A percentile compares a stretch with the other conserved stretches of the same genome.
Evolutionary conservation across 805 yeast genomes (phyloP).

Genomic region (Saccharomycopsis sp.): DNA sequence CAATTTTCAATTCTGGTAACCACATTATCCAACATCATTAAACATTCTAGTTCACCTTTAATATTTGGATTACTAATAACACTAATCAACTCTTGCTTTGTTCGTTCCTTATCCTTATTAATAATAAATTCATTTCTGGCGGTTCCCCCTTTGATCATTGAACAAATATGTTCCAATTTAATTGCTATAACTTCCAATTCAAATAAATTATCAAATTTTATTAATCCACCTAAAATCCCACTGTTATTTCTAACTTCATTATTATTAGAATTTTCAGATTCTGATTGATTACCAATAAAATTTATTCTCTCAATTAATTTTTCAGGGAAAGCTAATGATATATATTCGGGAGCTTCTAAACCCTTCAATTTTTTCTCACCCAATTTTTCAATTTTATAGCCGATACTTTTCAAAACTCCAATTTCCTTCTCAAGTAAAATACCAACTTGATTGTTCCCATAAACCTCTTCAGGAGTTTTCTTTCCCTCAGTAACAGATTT

Average conservation of each 20-base stretch:
- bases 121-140: constrained; percentile 22
- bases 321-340: constrained; percentile 72
- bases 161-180: constrained; percentile 51
- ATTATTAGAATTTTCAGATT: constrained; percentile 27
- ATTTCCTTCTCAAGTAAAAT: constrained; percentile 61
- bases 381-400: constrained; percentile 56
- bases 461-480: constrained; percentile 33
- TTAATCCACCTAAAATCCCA: constrained; percentile 18
- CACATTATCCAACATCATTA: constrained; percentile 39
- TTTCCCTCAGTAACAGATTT: constrained; percentile 26
- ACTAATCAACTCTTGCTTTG: constrained; percentile 11
- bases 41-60: constrained; percentile 24
- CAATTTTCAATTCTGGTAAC: constrained; percentile 64
- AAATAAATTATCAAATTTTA: constrained; percentile 37
- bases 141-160: constrained; percentile 40
- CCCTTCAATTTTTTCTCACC: constrained; percentile 94
- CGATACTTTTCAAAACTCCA: constrained; percentile 55
- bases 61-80: constrained; percentile 22
- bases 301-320: constrained; percentile 54
- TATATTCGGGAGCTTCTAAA: constrained; percentile 83
- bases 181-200: constrained; percentile 49
- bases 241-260: constrained; percentile 13
- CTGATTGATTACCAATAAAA: constrained; percentile 29
- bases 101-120: constrained; percentile 9
- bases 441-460: constrained; percentile 40